Evolutionary conservation across 805 yeast species (phyloP).

Genomic region (Ogataea pini): DNA sequence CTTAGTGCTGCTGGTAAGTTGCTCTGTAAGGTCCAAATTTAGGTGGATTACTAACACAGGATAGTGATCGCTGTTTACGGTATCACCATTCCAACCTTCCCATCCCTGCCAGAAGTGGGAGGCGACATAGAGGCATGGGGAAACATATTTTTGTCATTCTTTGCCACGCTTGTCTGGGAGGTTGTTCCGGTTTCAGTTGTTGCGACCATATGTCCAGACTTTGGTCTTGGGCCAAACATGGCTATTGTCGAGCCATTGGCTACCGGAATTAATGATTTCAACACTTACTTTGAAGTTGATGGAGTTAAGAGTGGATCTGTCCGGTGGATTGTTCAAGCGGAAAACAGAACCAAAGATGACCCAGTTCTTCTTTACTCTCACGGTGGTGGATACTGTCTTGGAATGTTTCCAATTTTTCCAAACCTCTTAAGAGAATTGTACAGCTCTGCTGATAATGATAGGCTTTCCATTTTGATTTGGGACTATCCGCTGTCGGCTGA

Average conservation of each 20-base stretch:
- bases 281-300: slow-evolving; percentile 6
- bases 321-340: slow-evolving; percentile 13
- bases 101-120: slow-evolving; percentile 1
- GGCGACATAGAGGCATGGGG: slow-evolving; percentile 1
- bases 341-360: slow-evolving; percentile 9
- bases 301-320: slow-evolving; percentile 32
- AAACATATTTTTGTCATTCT: not conserved
- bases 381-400: slow-evolving; percentile 15
- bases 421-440: slow-evolving; percentile 2
- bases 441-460: slow-evolving; percentile 2
- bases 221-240: slow-evolving; percentile 1
- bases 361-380: slow-evolving; percentile 15
- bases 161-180: not conserved
- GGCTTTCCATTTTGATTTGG: slow-evolving; percentile 12
- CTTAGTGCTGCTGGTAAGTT: not conserved
- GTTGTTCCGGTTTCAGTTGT: not conserved
- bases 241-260: not conserved
- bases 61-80: not conserved
- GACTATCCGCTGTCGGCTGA: slow-evolving; percentile 10
- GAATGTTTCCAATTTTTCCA: slow-evolving; percentile 11
- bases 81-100: not conserved
- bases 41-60: not conserved
- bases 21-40: not conserved
- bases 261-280: not conserved
- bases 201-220: not conserved